Conservation (phyloP, 73 alveolate species). For the Paramecium octaurelia region DNA sequence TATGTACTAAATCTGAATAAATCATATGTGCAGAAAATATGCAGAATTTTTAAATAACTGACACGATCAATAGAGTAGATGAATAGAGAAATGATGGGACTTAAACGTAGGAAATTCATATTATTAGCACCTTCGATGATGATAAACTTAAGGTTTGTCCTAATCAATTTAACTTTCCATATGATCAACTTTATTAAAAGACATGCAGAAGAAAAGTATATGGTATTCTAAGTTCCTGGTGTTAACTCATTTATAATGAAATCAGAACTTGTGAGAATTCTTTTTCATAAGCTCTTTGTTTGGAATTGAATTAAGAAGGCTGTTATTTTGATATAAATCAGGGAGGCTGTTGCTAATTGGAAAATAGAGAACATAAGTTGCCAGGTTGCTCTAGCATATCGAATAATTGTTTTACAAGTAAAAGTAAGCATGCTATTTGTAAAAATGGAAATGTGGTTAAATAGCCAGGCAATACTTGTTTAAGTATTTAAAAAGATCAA, state of each 20-base stretch:
- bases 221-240: not conserved
- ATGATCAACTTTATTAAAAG: no score
- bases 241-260: not conserved
- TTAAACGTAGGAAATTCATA: no score
- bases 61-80: no score
- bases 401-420: not conserved
- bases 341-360: not conserved
- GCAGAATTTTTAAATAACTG: no score
- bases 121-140: no score
- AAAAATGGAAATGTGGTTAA: not conserved
- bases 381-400: not conserved
- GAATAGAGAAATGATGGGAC: no score
- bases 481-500: not conserved
- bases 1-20: no score
- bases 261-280: not conserved
- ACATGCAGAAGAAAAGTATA: not conserved
- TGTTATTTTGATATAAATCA: not conserved
- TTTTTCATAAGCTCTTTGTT: constrained; percentile 20
- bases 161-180: not conserved
- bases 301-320: not conserved
- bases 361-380: not conserved
- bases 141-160: not conserved
- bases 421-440: not conserved
- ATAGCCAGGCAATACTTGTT: not conserved
- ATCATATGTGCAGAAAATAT: no score